These are phyloP conservation scores for Irineochytrium annulatum DNA, from an alignment of 192 early-diverging fungal genomes.

Conservation along the genomic window DNA sequence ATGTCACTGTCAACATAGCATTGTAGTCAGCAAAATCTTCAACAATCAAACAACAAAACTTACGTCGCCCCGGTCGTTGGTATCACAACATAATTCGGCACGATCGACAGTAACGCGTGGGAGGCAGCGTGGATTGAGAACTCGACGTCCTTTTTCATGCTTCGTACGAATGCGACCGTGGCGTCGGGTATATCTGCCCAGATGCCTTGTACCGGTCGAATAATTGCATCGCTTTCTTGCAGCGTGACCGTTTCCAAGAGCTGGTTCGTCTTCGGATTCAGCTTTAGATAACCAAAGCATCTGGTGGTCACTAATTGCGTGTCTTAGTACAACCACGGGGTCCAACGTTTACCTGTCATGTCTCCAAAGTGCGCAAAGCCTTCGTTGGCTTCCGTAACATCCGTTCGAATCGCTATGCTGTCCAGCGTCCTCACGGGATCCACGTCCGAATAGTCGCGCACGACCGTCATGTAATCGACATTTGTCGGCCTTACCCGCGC, in stretches of 20 bases:
- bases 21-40: too few relatives aligned
- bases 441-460: constrained; percentile 52
- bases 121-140: constrained; percentile 48
- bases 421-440: constrained; percentile 33
- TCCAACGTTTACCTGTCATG: constrained; percentile 11
- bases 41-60: too few relatives aligned
- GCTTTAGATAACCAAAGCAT: constrained; percentile 56
- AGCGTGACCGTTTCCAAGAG: constrained; percentile 46
- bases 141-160: constrained; percentile 33
- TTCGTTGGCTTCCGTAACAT: constrained; percentile 5
- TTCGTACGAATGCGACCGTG: constrained; percentile 9
- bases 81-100: constrained; percentile 36
- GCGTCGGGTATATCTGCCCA: constrained; percentile 13
- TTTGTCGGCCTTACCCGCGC: constrained; percentile 39
- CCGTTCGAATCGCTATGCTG: neutral
- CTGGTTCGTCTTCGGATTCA: constrained; percentile 39
- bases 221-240: too few relatives aligned
- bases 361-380: neutral
- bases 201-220: neutral
- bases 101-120: constrained; percentile 38
- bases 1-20: too few relatives aligned
- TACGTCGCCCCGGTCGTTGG: constrained; percentile 20
- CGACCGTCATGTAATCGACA: constrained; percentile 51
- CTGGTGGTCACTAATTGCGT: constrained; percentile 50
- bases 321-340: too few relatives aligned